These are phyloP conservation scores for Penicillium occitanis DNA, from an alignment of 2,329 filamentous ascomycete species.

Conservation along the genomic window DNA sequence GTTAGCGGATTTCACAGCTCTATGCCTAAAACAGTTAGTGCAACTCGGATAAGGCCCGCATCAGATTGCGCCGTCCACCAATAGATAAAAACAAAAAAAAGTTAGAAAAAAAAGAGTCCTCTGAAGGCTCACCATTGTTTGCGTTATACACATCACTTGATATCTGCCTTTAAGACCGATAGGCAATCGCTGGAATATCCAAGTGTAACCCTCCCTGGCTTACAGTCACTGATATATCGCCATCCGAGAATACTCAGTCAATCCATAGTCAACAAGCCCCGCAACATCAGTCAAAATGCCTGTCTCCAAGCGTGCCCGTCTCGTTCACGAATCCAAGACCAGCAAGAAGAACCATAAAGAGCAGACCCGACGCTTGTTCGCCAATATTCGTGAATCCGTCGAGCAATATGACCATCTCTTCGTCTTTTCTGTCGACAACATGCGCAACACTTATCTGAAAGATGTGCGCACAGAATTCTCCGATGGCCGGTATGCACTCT, in stretches of 20 bases:
- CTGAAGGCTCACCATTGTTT: not conserved
- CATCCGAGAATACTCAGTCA: not conserved
- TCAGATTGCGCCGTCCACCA: slow-evolving; percentile 38
- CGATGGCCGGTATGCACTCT: slow-evolving; percentile 67
- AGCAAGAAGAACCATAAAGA: slow-evolving; percentile 91
- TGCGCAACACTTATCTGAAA: slow-evolving; percentile 96
- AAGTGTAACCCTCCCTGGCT: not conserved
- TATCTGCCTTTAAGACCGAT: not conserved
- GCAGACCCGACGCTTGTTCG: slow-evolving; percentile 79
- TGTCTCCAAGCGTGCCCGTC: slow-evolving; percentile 88
- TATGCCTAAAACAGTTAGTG: slow-evolving; percentile 28
- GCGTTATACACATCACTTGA: not conserved
- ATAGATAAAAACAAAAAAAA: slow-evolving; percentile 32
- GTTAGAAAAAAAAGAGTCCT: slow-evolving; percentile 16
- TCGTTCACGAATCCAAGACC: slow-evolving; percentile 88
- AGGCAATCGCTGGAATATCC: not conserved
- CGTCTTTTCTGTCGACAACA: slow-evolving; percentile 92
- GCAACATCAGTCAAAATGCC: slow-evolving; percentile 63
- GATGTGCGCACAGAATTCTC: slow-evolving; percentile 79
- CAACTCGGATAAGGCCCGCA: slow-evolving; percentile 38
- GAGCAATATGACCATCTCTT: slow-evolving; percentile 88
- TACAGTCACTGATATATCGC: not conserved
- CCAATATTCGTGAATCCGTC: slow-evolving; percentile 80
- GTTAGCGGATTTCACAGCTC: slow-evolving; percentile 9
- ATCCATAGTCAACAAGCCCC: not conserved